Conservation (phyloP, 1,284 basidiomycete species). For the Cystobasidium slooffiae region DNA sequence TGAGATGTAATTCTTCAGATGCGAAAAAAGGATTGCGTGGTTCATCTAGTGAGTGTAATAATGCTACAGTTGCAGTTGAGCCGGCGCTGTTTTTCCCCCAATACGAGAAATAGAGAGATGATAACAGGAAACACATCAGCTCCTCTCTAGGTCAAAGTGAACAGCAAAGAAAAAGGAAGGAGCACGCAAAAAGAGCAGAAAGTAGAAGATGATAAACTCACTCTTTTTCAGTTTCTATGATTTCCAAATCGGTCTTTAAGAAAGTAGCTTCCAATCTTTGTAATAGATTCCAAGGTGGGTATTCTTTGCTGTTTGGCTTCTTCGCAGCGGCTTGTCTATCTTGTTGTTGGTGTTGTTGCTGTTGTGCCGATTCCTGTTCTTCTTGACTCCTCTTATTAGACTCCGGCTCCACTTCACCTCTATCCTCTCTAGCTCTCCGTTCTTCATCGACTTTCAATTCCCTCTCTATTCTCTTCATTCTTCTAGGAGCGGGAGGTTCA, state of each 20-base stretch:
- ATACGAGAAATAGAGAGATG: no score
- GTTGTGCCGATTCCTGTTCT: background rate
- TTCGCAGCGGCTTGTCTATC: no score
- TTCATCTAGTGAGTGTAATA: conserved; percentile 81
- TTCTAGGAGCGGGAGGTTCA: conserved; percentile 28
- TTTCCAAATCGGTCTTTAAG: conserved; percentile 37
- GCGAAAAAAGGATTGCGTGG: conserved; percentile 78
- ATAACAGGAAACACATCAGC: no score
- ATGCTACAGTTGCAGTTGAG: conserved; percentile 85
- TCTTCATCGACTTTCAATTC: conserved; percentile 22
- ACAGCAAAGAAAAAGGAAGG: no score
- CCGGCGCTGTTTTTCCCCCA: conserved; percentile 66
- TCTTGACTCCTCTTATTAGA: background rate
- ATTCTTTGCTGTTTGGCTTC: conserved; percentile 2
- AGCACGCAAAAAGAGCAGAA: no score
- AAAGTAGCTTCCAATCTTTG: conserved; percentile 32
- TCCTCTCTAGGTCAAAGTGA: no score
- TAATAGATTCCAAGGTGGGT: conserved; percentile 25
- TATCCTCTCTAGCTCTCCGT: conserved; percentile 17
- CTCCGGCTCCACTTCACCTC: conserved; percentile 14
- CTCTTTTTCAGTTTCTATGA: conserved; percentile 39
- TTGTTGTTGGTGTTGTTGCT: no score
- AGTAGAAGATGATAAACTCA: conserved; percentile 13
- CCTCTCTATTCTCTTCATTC: conserved; percentile 17
- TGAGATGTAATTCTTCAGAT: conserved; percentile 68